Evolutionary conservation across 2,329 filamentous ascomycete species (phyloP), one percentile per base, ranked within the genome.

Genomic region (Pseudocercospora cruenta): DNA sequence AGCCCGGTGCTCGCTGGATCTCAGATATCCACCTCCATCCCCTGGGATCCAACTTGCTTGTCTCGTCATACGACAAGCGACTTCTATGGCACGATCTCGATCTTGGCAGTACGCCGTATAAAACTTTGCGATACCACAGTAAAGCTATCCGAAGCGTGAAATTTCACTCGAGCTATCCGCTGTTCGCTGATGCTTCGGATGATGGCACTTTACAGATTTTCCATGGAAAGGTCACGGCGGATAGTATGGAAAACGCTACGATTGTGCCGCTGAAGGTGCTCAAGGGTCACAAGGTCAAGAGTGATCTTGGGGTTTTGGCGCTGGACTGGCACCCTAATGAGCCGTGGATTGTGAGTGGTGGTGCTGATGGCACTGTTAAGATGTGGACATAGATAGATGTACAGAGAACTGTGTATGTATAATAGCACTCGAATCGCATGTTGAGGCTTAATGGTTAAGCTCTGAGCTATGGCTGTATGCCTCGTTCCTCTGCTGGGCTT

Each of bases 51-150:
- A 97, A 99, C 77, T 81, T 99, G 63, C 92, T 98, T 66, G 92
- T 97, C 10, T 93, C 94, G 53, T 95, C 93, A 0, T 99, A 98
- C 81, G 95, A 99, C 81, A 90, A 94, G 71, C 89, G 94, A 55
- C 85, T 99, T 2, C 85, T 99, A 33, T 99, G 95, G 95, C 95
- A 98, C 81, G 95, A 99, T 80, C 86, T 98, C 62, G 95, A 99
- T 72, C 87, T 99, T 39, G 95, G 92, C 0, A 90, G 87, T 69
- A 88, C 92, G 58, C 95, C 95, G 0, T 98, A 96, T 84, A 97
- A 97, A 84, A 98, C 94, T 1, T 89, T 99, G 81, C 88, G 95
- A 59, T 99, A 98, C 83, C 95, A 99, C 82, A 83, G 88, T 67
- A 92, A 96, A 80, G 95, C 95, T 54, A 96, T 99, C 74, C 88